phyloP scores from a whole-genome alignment of 1,284 basidiomycete genomes.

The Boletus sp. region DNA sequence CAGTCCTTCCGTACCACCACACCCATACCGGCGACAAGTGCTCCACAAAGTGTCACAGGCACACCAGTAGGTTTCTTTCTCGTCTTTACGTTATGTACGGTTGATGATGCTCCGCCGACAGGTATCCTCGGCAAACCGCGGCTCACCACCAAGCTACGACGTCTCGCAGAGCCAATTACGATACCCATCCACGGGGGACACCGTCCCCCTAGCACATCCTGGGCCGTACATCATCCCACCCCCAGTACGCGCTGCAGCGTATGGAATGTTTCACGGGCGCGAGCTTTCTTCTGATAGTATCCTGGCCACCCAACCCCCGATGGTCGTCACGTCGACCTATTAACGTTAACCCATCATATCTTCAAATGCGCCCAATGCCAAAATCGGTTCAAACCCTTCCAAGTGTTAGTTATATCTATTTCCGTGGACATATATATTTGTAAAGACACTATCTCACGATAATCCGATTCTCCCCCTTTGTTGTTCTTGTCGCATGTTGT shows the following conservation, averaged over 20 bases:
- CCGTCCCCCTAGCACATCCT: neutral
- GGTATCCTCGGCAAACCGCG: slow-evolving; percentile 11
- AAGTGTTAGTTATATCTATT: slow-evolving; percentile 2
- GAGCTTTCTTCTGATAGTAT: slow-evolving; percentile 28
- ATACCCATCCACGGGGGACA: slow-evolving; percentile 9
- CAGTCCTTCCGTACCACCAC: neutral
- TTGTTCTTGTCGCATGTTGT: neutral
- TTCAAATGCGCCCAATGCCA: slow-evolving; percentile 1
- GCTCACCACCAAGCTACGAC: slow-evolving; percentile 26
- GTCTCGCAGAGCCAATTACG: slow-evolving; percentile 10
- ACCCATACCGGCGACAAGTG: neutral
- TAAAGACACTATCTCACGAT: slow-evolving; percentile 4
- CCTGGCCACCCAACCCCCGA: slow-evolving; percentile 25
- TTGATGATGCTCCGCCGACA: slow-evolving; percentile 4
- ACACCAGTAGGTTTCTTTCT: slow-evolving; percentile 20
- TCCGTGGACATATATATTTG: slow-evolving; percentile 6
- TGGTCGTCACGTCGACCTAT: slow-evolving; percentile 21
- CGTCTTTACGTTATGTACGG: neutral
- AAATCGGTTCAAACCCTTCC: neutral
- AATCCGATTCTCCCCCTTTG: neutral
- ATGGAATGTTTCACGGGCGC: slow-evolving; percentile 20
- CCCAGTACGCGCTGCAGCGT: slow-evolving; percentile 14
- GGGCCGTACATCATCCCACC: slow-evolving; percentile 11
- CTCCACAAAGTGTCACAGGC: slow-evolving; percentile 3
- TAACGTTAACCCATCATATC: slow-evolving; percentile 13